Percentiles rank a stretch among this genome's conserved stretches.
These are phyloP conservation scores for Epichloe uncinata DNA, from an alignment of 2,329 filamentous ascomycete species.

Conservation along the genomic window DNA sequence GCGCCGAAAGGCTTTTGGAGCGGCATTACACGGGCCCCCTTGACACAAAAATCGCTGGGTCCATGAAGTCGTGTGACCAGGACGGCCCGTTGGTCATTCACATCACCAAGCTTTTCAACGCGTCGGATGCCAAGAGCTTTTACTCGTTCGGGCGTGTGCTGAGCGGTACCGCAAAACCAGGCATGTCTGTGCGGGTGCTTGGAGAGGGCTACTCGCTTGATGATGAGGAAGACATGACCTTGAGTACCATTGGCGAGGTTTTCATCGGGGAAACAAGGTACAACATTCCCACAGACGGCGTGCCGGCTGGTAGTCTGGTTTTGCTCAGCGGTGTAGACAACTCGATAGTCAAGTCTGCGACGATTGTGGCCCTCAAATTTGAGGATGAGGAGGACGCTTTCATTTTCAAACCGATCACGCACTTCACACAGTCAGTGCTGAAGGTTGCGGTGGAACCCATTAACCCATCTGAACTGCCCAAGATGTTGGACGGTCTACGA, in stretches of 20 bases:
- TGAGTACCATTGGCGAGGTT: slow-evolving; percentile 70
- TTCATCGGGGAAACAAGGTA: slow-evolving; percentile 90
- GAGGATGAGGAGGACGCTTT: slow-evolving; percentile 85
- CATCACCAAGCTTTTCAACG: slow-evolving; percentile 86
- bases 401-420: slow-evolving; percentile 83
- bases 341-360: slow-evolving; percentile 95
- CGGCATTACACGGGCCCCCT: slow-evolving; percentile 85
- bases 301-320: slow-evolving; percentile 89
- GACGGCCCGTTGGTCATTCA: slow-evolving; percentile 88
- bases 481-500: slow-evolving; percentile 93
- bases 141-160: slow-evolving; percentile 82
- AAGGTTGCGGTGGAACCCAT: slow-evolving; percentile 97
- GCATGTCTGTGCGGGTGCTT: slow-evolving; percentile 74
- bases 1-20: slow-evolving; percentile 62
- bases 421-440: slow-evolving; percentile 95
- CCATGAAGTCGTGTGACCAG: slow-evolving; percentile 73
- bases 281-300: slow-evolving; percentile 79
- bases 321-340: slow-evolving; percentile 91
- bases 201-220: slow-evolving; percentile 94
- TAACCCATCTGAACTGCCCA: slow-evolving; percentile 92
- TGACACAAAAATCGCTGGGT: slow-evolving; percentile 65
- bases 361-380: slow-evolving; percentile 66
- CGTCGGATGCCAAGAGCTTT: slow-evolving; percentile 80
- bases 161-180: slow-evolving; percentile 77
- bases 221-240: slow-evolving; percentile 94